Evolutionary conservation across 179 eudicot species (phyloP).

Genomic region (Sideroxylon spinosum): DNA sequence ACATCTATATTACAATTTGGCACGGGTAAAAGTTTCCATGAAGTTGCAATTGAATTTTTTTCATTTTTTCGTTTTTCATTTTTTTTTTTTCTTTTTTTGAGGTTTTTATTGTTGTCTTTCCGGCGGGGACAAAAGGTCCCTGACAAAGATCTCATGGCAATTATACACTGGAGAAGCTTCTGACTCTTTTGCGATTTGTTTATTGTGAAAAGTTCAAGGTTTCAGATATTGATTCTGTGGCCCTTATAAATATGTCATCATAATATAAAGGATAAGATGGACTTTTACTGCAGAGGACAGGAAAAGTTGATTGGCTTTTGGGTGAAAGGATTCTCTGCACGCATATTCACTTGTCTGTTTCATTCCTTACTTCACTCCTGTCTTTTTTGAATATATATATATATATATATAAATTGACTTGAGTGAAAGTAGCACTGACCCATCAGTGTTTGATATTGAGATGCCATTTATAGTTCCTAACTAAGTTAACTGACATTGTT

Average conservation of each 20-base stretch:
- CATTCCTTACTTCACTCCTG: not conserved
- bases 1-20: not conserved
- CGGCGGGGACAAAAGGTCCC: not conserved
- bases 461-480: conserved; percentile 12
- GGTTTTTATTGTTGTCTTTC: not conserved
- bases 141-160: not conserved
- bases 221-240: conserved; percentile 26
- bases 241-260: conserved; percentile 5
- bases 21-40: too few species aligned
- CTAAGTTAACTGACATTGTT: conserved; percentile 5
- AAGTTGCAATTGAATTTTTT: too few species aligned
- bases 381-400: not conserved
- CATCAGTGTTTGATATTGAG: conserved; percentile 13
- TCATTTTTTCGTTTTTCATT: not conserved
- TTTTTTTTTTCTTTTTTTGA: not conserved
- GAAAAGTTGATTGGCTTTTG: conserved; percentile 9
- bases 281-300: conserved; percentile 5
- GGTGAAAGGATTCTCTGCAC: conserved; percentile 15
- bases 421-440: conserved; percentile 13
- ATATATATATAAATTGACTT: conserved; percentile 2
- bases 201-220: conserved; percentile 19
- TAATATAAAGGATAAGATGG: not conserved
- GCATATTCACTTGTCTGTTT: conserved; percentile 11
- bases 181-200: not conserved
- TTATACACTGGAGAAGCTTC: not conserved